Evolutionary conservation across 2,329 filamentous ascomycete genomes (phyloP), one percentile per base, ranked within the genome.

Genomic region (Ambrosiella cleistominuta): DNA sequence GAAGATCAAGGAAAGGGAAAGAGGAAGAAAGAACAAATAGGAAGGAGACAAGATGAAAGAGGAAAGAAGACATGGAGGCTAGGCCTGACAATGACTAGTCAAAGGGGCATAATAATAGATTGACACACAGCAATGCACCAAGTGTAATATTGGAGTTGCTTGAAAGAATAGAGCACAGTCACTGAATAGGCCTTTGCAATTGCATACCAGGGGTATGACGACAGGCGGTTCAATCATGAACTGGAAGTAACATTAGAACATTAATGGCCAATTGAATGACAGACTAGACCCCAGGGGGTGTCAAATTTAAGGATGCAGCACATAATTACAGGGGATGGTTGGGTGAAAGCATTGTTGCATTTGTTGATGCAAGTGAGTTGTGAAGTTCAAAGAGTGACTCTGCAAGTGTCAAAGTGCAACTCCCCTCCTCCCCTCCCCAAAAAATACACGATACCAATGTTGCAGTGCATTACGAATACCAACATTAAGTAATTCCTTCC

Each of bases 41-140:
- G 47, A 58, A 59, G 61, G 61, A 55, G 57, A 37, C 36, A 58
- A 63, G 61, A 55, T 62, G 62, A 59, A 60, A 63, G 54, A 53
- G 53, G 55, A 40, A 50, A 40, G 54, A 35, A 56, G 52, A 44
- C 61, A 63, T 58, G 62, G 60, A 58, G 61, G 60, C 62, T 59
- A 49, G 60, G 62, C 61, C 49, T 52, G 40, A 42, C 38, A 57
- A 11, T 50, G 47, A 39, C 39, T n/a, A 42, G 9, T 11, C 9
- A 45, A 45, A 40, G 42, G 39, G 54, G 39, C n/a, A 56, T 27
- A 27, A 56, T 27, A 27, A 27, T 44, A n/a, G 17, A 9, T 13
- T 27, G 45, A 8, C 27, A 40, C 40, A 42, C 53, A 49, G 54
- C 47, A 51, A 47, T 27, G 56, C 37, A 52, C 5, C n/a, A 3